Conservation (phyloP, 768 basidiomycete genomes). For the Russula compacta region DNA sequence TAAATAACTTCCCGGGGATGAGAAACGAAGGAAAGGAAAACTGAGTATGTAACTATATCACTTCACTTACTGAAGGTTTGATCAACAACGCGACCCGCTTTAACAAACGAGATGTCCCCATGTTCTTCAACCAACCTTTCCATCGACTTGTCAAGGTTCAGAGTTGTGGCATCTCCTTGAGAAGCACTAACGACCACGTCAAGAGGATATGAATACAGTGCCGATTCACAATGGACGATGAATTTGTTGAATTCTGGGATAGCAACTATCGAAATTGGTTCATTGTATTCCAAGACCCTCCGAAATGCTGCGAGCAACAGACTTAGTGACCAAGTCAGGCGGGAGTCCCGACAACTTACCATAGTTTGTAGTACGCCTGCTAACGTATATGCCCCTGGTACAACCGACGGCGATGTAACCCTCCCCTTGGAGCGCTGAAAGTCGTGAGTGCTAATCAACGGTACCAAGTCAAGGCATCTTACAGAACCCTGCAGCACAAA, state of each 20-base stretch:
- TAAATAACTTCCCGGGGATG: neutral
- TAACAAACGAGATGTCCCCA: neutral
- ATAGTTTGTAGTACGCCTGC: neutral
- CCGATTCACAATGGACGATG: neutral
- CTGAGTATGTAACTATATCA: neutral
- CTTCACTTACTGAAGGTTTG: neutral
- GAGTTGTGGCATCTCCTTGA: neutral
- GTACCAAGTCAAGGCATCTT: neutral
- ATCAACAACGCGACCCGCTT: neutral
- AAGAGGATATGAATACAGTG: neutral
- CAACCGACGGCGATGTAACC: neutral
- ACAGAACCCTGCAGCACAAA: neutral
- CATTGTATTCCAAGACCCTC: neutral
- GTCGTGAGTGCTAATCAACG: neutral
- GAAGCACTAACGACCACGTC: neutral
- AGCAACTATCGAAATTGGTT: neutral
- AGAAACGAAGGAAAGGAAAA: neutral
- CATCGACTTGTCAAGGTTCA: neutral
- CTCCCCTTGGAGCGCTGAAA: neutral
- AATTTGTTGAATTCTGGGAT: constrained; percentile 2
- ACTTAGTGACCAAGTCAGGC: neutral
- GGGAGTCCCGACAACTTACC: neutral
- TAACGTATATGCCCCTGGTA: neutral
- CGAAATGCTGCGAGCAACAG: neutral
- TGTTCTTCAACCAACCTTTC: neutral